Base-by-base conservation (phyloP, 73 alveolate species). In the Blepharisma stoltei region DNA sequence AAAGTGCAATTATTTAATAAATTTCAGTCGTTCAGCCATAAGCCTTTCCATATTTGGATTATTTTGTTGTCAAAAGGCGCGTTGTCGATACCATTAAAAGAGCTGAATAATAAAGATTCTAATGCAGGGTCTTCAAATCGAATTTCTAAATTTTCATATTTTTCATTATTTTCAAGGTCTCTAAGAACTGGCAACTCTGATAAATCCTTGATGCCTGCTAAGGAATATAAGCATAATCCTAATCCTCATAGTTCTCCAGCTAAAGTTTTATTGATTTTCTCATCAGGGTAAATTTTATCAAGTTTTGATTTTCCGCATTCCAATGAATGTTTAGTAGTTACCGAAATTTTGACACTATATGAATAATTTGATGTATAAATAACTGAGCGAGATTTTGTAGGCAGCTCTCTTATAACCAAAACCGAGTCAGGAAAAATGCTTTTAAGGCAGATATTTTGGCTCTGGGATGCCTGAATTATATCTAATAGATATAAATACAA, bases 401-500 rank as follows among this genome's bases (percentile, higher is more conserved):
- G 18, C 46, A 9, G 45, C 73, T 14, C 18, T 32, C 41, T 32
- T 32, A 32, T 32, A 32, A 60, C 46, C 14, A 20, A 25, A 60
- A 60, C 73, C 3, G 73, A 18, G 5, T 60, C 23, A 8, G 73
- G 73, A 25, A 60, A 60, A 20, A 60, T 60, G 45, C 73, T 14
- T 8, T 25, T 25, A 25, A 60, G 37, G 14, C 23, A 14, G 38
- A 38, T 20, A 60, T 25, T 25, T 25, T 25, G 37, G 18, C 2
- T 4, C 2, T 60, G 73, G 14, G 23, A 8, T 9, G 14, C 73
- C 14, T 60, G 46, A 60, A 60, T 25, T 14, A 60, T 20, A 18
- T 25, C 46, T 18, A 60, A 14, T 9, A 60, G 37, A n/a, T 11
- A 8, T 14, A 60, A 38, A n/a, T 14, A 9, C 11, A 60, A 14